A percentile compares a stretch with the other conserved stretches of the same genome.
Evolutionary conservation across 2,329 filamentous ascomycete species (phyloP).

Genomic region (Pyrenophora teres): DNA sequence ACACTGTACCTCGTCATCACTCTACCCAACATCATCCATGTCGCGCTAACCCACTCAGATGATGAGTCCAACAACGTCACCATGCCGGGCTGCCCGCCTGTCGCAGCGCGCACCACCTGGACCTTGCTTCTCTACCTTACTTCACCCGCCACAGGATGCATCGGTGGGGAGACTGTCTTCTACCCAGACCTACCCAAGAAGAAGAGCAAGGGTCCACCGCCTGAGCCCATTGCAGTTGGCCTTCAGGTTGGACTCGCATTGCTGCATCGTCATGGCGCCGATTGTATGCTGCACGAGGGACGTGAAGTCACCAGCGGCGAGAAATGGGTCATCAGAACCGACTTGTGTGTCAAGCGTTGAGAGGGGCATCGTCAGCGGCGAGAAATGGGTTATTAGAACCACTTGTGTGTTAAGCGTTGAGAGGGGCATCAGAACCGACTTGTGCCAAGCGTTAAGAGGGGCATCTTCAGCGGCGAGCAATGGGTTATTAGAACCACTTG

Average conservation of each 20-base stretch:
- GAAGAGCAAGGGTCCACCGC: conserved; percentile 45
- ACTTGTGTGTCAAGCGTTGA: conserved; percentile 70
- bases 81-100: conserved; percentile 51
- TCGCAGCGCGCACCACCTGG: conserved; percentile 78
- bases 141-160: conserved; percentile 72
- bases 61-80: conserved; percentile 81
- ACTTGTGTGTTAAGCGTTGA: too few relatives aligned
- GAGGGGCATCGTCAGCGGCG: too few relatives aligned
- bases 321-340: conserved; percentile 89
- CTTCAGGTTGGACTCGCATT: conserved; percentile 85
- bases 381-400: too few relatives aligned
- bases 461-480: too few relatives aligned
- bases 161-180: conserved; percentile 89
- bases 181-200: conserved; percentile 65
- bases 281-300: conserved; percentile 89
- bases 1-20: conserved; percentile 70
- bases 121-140: conserved; percentile 88
- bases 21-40: neutral
- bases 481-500: too few relatives aligned
- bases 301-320: conserved; percentile 77
- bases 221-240: conserved; percentile 70
- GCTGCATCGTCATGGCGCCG: conserved; percentile 84
- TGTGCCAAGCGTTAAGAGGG: too few relatives aligned
- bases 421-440: too few relatives aligned
- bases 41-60: conserved; percentile 52